A percentile compares a stretch with the other conserved stretches of the same genome.
These are phyloP conservation scores for Nicotiana rustica DNA, from an alignment of 305 asterid species.

Conservation along the genomic window DNA sequence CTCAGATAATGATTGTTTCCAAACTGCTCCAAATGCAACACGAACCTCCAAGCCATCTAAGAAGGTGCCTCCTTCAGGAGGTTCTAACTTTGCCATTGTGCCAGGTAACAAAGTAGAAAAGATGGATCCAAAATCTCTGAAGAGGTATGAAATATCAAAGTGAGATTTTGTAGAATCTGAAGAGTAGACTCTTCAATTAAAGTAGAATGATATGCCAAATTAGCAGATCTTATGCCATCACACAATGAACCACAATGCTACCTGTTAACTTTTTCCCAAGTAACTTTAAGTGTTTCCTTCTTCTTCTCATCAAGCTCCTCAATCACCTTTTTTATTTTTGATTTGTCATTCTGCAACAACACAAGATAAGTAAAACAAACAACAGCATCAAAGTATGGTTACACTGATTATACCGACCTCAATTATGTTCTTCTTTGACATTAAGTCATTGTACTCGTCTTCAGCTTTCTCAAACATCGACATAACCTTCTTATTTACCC, in stretches of 20 bases:
- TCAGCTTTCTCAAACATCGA: constrained; percentile 99
- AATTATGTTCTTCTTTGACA: constrained; percentile 90
- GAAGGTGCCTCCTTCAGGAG: constrained; percentile 95
- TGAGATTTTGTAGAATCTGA: constrained; percentile 29
- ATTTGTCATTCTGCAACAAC: constrained; percentile 82
- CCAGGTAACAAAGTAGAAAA: constrained; percentile 96
- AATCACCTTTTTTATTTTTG: constrained; percentile 92
- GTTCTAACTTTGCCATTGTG: constrained; percentile 91
- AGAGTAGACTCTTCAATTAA: not conserved
- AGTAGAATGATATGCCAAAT: constrained; percentile 18
- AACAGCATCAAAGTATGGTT: constrained; percentile 29
- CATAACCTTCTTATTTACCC: constrained; percentile 97
- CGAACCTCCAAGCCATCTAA: constrained; percentile 95
- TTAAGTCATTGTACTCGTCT: constrained; percentile 92
- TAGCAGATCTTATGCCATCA: not conserved
- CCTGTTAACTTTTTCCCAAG: constrained; percentile 97
- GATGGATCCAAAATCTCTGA: constrained; percentile 97
- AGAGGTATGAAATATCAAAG: constrained; percentile 34
- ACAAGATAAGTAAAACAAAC: constrained; percentile 41
- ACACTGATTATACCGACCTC: constrained; percentile 64
- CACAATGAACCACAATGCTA: constrained; percentile 40
- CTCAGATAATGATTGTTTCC: constrained; percentile 98
- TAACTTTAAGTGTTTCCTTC: constrained; percentile 93
- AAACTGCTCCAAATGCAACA: constrained; percentile 96
- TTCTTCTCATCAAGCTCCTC: constrained; percentile 99